Evolutionary conservation across 169 alveolate genomes (phyloP), one percentile per base, ranked within the genome.

Genomic region (Theileria orientalis): DNA sequence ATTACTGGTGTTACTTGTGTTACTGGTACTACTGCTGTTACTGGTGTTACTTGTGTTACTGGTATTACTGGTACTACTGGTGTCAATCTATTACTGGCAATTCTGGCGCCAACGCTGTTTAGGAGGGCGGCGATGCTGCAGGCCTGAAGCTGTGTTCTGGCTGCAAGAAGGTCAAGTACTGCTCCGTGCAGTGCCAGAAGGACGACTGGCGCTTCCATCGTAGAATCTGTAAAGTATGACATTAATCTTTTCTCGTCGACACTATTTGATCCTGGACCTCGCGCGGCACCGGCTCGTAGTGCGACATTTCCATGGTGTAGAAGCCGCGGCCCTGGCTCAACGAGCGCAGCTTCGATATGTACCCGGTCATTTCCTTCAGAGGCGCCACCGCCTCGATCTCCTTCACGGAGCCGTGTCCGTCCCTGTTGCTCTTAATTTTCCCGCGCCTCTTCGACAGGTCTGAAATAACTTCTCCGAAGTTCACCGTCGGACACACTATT

Each of bases 171-270:
- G 94, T 83, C 25, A 85, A 69, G 69, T 94, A 94, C 85, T 94
- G 97, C 91, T 80, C 92, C 44, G 79, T 61, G 19, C 87, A 88
- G 40, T 94, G 97, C 60, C 97, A 94, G 60, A 89, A 77, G 76
- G 90, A 79, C 14, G 97, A 94, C 84, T 94, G 94, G 94, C 80
- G 78, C 13, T 90, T 83, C 62, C 97, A 94, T 69, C 88, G 87
- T 57, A 83, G 94, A 37, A 79, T 90, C 25, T 94, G 97, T 59
- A 86, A 49, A 51, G 62, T 62, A 37, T 68, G 61, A 44, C 16
- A 7, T 69, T 19, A 19, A 8, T 66, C 67, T 66, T 23, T 77
- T 41, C 41, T 54, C 25, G 30, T 69, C 25, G 76, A 61, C 57
- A 77, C 69, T 14, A 77, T 68, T 72, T 57, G 51, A 19, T 77